A percentile compares a stretch with the other conserved stretches of the same genome.
Evolutionary conservation across 495 filamentous ascomycete genomes (phyloP).

Genomic region (Penicillium lagena): DNA sequence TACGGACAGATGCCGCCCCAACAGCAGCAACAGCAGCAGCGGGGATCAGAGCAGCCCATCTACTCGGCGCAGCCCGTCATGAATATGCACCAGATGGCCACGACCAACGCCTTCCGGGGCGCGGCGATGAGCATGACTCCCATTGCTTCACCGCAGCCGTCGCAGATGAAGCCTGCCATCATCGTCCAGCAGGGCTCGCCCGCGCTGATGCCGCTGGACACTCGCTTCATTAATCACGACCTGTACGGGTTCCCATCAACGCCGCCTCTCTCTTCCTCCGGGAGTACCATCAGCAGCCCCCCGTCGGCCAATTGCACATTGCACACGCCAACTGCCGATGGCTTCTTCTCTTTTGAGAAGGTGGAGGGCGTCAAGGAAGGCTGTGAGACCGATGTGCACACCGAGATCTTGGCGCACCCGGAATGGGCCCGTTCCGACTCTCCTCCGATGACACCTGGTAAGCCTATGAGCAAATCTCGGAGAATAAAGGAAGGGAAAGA

Average conservation of each 20-base stretch:
- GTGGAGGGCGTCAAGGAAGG: slow-evolving; percentile 77
- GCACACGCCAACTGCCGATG: slow-evolving; percentile 73
- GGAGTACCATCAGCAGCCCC: slow-evolving; percentile 81
- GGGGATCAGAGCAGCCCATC: slow-evolving; percentile 26
- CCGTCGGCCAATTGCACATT: slow-evolving; percentile 69
- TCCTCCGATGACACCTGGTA: slow-evolving; percentile 92
- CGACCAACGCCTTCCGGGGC: slow-evolving; percentile 52
- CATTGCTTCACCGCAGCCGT: slow-evolving; percentile 70
- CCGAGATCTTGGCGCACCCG: slow-evolving; percentile 67
- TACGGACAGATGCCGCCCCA: slow-evolving; percentile 42
- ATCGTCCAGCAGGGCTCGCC: slow-evolving; percentile 65
- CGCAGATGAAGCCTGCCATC: slow-evolving; percentile 69
- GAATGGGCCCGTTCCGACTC: slow-evolving; percentile 73
- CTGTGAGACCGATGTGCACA: slow-evolving; percentile 67
- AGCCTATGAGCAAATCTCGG: slow-evolving; percentile 32
- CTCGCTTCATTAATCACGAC: slow-evolving; percentile 62
- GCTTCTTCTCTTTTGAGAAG: slow-evolving; percentile 68
- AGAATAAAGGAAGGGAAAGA: slow-evolving; percentile 12
- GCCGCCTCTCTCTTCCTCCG: slow-evolving; percentile 78
- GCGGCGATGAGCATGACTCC: slow-evolving; percentile 58
- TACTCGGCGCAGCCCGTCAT: slow-evolving; percentile 44
- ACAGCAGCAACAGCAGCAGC: slow-evolving; percentile 12
- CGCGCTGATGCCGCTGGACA: slow-evolving; percentile 69
- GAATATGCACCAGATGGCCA: slow-evolving; percentile 69
- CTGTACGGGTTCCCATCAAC: slow-evolving; percentile 77